Evolutionary conservation across 2,329 filamentous ascomycete species (phyloP).

Genomic region (Aspergillus aculeatinus): DNA sequence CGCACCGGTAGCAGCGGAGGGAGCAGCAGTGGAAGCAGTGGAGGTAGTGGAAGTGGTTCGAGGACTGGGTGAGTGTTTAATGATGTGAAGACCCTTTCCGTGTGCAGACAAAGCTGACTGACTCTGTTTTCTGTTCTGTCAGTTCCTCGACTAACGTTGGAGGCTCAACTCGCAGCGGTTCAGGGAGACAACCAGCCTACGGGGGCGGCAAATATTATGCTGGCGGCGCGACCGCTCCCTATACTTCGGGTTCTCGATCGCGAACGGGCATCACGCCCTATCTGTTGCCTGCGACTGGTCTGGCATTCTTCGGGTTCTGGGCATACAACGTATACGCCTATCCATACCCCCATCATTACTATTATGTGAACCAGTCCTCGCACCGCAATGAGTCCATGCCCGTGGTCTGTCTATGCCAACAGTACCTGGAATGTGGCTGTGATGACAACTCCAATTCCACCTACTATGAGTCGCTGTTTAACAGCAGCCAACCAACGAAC

Average conservation of each 20-base stretch:
- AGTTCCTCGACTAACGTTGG: slow-evolving; percentile 30
- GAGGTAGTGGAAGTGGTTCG: slow-evolving; percentile 22
- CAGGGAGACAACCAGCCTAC: slow-evolving; percentile 47
- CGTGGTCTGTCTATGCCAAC: slow-evolving; percentile 57
- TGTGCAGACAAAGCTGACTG: not conserved
- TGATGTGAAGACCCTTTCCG: not conserved
- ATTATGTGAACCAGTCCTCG: slow-evolving; percentile 48
- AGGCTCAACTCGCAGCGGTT: slow-evolving; percentile 36
- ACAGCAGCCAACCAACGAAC: slow-evolving; percentile 42
- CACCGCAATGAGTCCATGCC: slow-evolving; percentile 52
- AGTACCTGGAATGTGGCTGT: slow-evolving; percentile 58
- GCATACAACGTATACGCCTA: slow-evolving; percentile 58
- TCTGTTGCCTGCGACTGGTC: slow-evolving; percentile 48
- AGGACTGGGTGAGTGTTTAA: slow-evolving; percentile 19
- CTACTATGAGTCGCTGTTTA: slow-evolving; percentile 44
- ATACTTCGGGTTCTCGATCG: slow-evolving; percentile 46
- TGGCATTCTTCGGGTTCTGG: slow-evolving; percentile 55
- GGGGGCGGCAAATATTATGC: slow-evolving; percentile 56
- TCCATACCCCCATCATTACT: slow-evolving; percentile 49
- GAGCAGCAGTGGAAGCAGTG: slow-evolving; percentile 22
- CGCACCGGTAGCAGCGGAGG: slow-evolving; percentile 24
- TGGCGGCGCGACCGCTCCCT: slow-evolving; percentile 55
- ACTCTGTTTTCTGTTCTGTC: not conserved
- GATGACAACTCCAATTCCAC: slow-evolving; percentile 50
- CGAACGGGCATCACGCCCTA: slow-evolving; percentile 51